These are phyloP conservation scores for Fusarium armeniacum DNA, from an alignment of 2,329 filamentous ascomycete genomes.

Conservation along the genomic window DNA sequence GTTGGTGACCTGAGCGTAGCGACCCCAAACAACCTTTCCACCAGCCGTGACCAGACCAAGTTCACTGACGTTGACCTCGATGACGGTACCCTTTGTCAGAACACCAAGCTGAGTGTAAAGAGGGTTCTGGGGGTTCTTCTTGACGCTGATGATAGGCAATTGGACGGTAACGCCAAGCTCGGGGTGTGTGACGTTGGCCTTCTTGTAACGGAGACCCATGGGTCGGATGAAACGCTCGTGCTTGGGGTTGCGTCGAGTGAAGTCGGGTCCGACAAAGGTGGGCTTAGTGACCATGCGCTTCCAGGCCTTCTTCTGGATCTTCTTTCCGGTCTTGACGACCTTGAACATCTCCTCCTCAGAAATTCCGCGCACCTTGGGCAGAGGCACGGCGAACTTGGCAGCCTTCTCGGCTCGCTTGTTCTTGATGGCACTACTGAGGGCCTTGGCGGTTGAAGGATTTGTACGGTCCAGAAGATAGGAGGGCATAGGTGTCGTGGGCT, in stretches of 20 bases:
- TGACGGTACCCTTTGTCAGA: constrained; percentile 81
- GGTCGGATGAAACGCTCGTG: constrained; percentile 70
- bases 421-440: constrained; percentile 88
- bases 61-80: constrained; percentile 95
- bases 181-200: constrained; percentile 74
- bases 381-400: constrained; percentile 89
- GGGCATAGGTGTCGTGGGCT: constrained; percentile 84
- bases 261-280: constrained; percentile 88
- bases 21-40: constrained; percentile 94
- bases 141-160: constrained; percentile 79
- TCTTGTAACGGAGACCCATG: constrained; percentile 67
- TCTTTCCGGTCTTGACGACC: constrained; percentile 96
- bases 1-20: constrained; percentile 72
- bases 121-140: constrained; percentile 82
- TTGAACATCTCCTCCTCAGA: constrained; percentile 98
- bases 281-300: constrained; percentile 75
- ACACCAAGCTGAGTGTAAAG: constrained; percentile 95
- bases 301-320: constrained; percentile 87
- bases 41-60: constrained; percentile 90
- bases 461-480: constrained; percentile 93
- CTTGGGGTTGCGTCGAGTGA: constrained; percentile 89
- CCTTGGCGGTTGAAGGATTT: constrained; percentile 72
- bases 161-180: constrained; percentile 90
- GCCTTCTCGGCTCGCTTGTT: constrained; percentile 95
- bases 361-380: constrained; percentile 93